Evolutionary conservation across 495 filamentous ascomycete species (phyloP), one percentile per base, ranked within the genome.

Genomic region (Tetracladium setigerum): DNA sequence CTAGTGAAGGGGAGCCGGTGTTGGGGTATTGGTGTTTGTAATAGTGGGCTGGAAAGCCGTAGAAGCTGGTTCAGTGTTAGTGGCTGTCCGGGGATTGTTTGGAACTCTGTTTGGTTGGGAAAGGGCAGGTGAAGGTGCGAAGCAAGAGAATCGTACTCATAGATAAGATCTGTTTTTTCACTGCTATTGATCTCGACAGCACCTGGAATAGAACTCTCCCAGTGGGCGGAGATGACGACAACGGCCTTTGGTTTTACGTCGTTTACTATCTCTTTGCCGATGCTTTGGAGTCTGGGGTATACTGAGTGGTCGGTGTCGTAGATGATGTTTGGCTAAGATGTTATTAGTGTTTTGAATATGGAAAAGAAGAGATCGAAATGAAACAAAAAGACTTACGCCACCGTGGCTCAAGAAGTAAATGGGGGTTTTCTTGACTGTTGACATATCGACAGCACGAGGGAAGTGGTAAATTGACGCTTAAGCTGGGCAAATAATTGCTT

Each of bases 221-320:
- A 94, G 65, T 95, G 87, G 18, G 86, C 88, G 10, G 85, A 90
- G 62, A 95, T 87, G 11, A 95, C 86, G 10, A 95, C 83, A 12
- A 92, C 73, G 13, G 87, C 89, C 46, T 79, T 81, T 15, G 87
- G 87, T 58, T 85, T 84, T 30, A 91, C 79, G 56, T 82, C 83
- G 22, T 79, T 71, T 0, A 86, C 90, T 57, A 95, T 94, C 56
- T 94, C 87, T 7, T 62, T 69, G 22, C 89, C 88, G 41, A 92
- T 80, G 12, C 65, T 52, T 36, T 78, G 74, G 6, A 95, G 74
- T 44, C 84, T 64, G n/a, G 60, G 54, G 58, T 89, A 89, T 42
- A 78, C 87, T 5, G 86, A 86, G 62, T 95, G 89, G 0, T 78
- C 64, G 0, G 68, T 75, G 7, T 83, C 68, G 54, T 86, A 87